Percentiles rank a stretch among this genome's conserved stretches.
phyloP scores from a whole-genome alignment of 1,139 yeast species.

The Lodderomyces elongisporus region DNA sequence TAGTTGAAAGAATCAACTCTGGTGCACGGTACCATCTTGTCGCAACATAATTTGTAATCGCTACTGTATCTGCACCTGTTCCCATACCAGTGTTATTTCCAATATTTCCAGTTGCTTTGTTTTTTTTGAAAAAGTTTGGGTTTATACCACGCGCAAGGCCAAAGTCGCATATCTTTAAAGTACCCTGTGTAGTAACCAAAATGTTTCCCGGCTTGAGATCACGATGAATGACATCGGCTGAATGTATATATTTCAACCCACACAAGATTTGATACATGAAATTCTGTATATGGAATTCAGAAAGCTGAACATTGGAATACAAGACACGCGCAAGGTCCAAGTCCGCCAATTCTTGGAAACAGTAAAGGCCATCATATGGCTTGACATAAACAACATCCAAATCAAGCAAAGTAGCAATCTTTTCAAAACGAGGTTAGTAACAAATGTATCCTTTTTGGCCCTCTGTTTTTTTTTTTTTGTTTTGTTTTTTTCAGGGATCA shows the following conservation, averaged over 20 bases:
- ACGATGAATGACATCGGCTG: constrained; percentile 80
- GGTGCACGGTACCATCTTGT: constrained; percentile 97
- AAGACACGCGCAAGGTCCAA: constrained; percentile 76
- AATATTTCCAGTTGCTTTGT: constrained; percentile 16
- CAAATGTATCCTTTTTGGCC: too few relatives aligned
- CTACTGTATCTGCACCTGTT: too few relatives aligned
- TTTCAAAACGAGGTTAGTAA: too few relatives aligned
- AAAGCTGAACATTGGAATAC: constrained; percentile 68
- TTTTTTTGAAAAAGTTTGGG: constrained; percentile 31
- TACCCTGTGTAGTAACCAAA: constrained; percentile 66
- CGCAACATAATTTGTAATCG: constrained; percentile 83
- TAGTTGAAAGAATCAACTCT: constrained; percentile 66
- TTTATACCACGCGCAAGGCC: constrained; percentile 80
- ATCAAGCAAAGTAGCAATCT: constrained; percentile 68
- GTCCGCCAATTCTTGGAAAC: constrained; percentile 74
- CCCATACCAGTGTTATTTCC: too few relatives aligned
- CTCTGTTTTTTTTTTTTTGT: too few relatives aligned
- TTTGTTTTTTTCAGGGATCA: too few relatives aligned
- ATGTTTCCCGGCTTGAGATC: constrained; percentile 86
- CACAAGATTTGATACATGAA: constrained; percentile 75
- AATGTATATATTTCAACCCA: constrained; percentile 77
- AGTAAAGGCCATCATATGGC: constrained; percentile 82
- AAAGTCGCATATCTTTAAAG: constrained; percentile 77
- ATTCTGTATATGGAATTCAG: constrained; percentile 77
- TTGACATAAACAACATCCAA: constrained; percentile 59